Base-by-base conservation (phyloP, 208 protist genomes). In the Acanthamoeba rhysodes region DNA sequence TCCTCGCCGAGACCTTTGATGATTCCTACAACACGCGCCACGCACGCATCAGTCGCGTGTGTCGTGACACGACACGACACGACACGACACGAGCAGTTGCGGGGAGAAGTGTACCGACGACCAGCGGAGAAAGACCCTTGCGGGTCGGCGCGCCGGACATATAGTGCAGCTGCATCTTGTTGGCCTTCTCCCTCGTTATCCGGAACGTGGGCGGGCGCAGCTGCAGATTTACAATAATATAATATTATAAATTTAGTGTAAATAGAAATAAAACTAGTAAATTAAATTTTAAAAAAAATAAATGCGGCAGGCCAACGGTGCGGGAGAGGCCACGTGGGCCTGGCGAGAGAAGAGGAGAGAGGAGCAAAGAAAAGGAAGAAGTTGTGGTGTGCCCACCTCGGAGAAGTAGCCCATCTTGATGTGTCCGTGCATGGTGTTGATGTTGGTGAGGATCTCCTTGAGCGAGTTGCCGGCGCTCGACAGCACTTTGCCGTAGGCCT, bases 391-490 rank as follows among this genome's bases (percentile, higher is more conserved):
- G 55, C 57, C 4, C 29, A 93, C 87, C 87, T 93, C 87, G 27
- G 87, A 78, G 45, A 93, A 93, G 62, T 93, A 93, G 59, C 64
- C 87, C 22, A 93, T 8, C 32, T 93, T 93, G 53, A 93, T 78
- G 37, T 93, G 64, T 24, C 91, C 91, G 53, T 94, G 91, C 91
- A 94, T 94, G 91, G 70, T 78, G 74, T 94, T 94, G 74, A 94
- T 94, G 48, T 94, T 94, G 68, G 29, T 94, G 45, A 94, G 45
- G 27, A 94, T 84, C 45, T 94, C 91, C n/a, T 41, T 27, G n/a
- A 94, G 57, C 22, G 91, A 72, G 22, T 94, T 94, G 66, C 91
- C 91, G 22, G 74, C 70, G 24, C 18, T 78, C 32, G 64, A 64
- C 50, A 94, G 72, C 34, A 94, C 70, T 29, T 94, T 94, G 14